Base-by-base conservation (phyloP, 345 rosid genomes). In the Eucalyptus sp. region DNA sequence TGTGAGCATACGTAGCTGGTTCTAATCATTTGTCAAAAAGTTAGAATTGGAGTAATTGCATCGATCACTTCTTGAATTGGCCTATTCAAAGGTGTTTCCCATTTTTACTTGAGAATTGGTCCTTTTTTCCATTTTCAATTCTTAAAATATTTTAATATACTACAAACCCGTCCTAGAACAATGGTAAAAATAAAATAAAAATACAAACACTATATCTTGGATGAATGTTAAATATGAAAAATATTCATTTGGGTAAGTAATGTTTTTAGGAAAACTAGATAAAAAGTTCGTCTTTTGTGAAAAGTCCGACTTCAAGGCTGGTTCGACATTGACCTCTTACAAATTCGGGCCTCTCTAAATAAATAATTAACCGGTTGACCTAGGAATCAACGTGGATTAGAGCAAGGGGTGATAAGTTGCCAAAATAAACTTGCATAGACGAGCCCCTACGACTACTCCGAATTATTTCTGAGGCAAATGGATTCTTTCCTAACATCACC, bases 1-100 rank as follows among this genome's bases (percentile, higher is more conserved):
- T 52, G 56, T 52, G 56, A 18, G 56, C 56, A 52, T 52, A 0
- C 0, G 24, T 52, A 17, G 24, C 1, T 0, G 24, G 4, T 3
- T 24, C 56, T 52, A 3, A 52, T 52, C 56, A 52, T 17, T 17
- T 18, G 56, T 52, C 56, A 18, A 52, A 52, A 52, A 17, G 4
- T 52, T 52, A 0, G 0, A 52, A 52, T 52, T 52, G 22, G 54
- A 51, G 54, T 51, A 51, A 51, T 0, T 51, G 54, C 0, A 0
- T 51, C 22, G 1, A 51, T 51, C 56, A 51, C 56, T 3, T 51
- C 22, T 51, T 0, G 56, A 51, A 51, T 51, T 51, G 56, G 56
- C 56, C 56, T 51, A 51, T 51, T 51, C 56, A 51, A 51, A 51
- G 56, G 22, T 17, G 56, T 51, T 51, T 17, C 22, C 22, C 56